Conservation (phyloP, 257 asterid genomes). For the Scutellaria galericulata region DNA sequence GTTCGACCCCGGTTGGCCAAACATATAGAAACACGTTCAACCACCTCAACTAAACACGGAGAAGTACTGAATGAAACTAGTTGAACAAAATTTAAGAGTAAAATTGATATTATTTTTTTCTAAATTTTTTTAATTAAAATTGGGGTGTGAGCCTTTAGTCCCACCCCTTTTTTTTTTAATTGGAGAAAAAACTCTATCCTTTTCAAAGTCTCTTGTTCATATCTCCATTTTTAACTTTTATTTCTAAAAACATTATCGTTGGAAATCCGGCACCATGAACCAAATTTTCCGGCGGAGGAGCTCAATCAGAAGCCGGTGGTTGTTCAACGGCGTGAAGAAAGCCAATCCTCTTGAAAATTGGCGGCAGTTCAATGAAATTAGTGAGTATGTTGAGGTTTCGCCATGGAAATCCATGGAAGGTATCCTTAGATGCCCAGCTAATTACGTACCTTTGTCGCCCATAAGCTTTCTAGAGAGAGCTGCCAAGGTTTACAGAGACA, state of each 20-base stretch:
- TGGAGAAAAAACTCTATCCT: too few species aligned
- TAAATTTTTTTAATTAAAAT: too few species aligned
- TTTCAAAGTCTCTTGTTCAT: too few species aligned
- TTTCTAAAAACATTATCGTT: background rate
- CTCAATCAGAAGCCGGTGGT: background rate
- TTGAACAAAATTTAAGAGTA: too few species aligned
- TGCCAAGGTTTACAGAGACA: constrained; percentile 52
- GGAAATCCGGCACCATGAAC: constrained; percentile 33
- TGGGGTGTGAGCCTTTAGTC: too few species aligned
- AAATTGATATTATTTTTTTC: too few species aligned
- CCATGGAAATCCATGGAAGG: constrained; percentile 55
- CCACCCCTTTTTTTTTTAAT: too few species aligned
- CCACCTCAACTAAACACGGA: too few species aligned
- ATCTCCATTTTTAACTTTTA: too few species aligned
- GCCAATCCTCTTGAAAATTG: background rate
- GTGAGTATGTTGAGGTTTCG: constrained; percentile 27
- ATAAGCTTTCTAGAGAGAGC: constrained; percentile 60
- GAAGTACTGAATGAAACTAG: too few species aligned
- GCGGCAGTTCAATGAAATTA: constrained; percentile 26
- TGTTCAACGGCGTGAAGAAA: constrained; percentile 10
- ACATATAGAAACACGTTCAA: too few species aligned
- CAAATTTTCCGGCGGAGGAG: constrained; percentile 40
- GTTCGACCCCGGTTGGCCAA: too few species aligned
- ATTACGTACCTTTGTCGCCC: constrained; percentile 55
- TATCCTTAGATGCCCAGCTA: constrained; percentile 42